Percentiles rank a stretch among this genome's conserved stretches.
Conservation (phyloP, 768 basidiomycete species). For the Xerocomus spinulosus region DNA sequence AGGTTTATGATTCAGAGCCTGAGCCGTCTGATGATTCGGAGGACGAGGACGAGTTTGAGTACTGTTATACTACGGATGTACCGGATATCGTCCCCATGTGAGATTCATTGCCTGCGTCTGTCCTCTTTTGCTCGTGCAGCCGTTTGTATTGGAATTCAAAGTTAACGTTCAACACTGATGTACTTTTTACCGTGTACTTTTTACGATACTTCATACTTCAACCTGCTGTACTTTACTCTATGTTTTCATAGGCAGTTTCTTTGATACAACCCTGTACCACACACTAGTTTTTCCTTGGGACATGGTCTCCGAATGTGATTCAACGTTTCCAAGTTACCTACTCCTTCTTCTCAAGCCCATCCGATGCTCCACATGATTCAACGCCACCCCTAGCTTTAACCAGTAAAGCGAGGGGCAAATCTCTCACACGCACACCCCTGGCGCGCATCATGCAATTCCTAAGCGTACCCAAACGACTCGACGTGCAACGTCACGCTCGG, state of each 20-base stretch:
- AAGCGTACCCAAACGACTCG: constrained; percentile 41
- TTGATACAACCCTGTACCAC: too few relatives aligned
- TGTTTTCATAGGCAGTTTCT: too few relatives aligned
- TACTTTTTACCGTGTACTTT: too few relatives aligned
- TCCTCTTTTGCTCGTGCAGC: background rate
- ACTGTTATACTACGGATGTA: constrained; percentile 17
- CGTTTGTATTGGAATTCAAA: background rate
- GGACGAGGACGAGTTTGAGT: constrained; percentile 25
- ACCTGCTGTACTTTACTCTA: background rate
- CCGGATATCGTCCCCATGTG: background rate
- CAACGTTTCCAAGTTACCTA: too few relatives aligned
- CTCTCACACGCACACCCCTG: too few relatives aligned
- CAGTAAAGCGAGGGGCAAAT: too few relatives aligned
- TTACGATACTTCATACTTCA: too few relatives aligned
- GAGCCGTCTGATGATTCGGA: constrained; percentile 19
- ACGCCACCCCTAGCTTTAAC: too few relatives aligned
- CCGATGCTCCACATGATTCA: too few relatives aligned
- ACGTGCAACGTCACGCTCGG: constrained; percentile 37
- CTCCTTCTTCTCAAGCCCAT: too few relatives aligned
- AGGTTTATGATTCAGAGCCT: constrained; percentile 23
- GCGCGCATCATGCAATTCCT: background rate
- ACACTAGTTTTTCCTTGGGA: too few relatives aligned
- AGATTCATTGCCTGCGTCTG: background rate
- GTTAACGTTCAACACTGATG: background rate
- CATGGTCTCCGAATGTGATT: too few relatives aligned